Conservation (phyloP, 169 alveolate genomes). For the Eimeria tenella region DNA sequence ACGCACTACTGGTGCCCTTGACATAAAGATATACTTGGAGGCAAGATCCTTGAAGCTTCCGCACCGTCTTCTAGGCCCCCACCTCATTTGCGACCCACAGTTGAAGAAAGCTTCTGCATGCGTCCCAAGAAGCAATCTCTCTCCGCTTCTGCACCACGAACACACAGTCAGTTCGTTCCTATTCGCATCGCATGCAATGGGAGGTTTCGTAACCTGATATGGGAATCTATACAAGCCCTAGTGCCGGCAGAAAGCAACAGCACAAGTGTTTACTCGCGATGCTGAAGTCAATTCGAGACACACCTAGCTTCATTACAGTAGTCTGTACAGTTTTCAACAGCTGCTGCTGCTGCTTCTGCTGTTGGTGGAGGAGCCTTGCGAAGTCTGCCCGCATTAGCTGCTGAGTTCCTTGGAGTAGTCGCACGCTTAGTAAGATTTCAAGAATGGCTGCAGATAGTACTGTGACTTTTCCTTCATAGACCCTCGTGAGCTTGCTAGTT, state of each 20-base stretch:
- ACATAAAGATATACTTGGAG: too few species aligned
- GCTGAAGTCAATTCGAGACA: neutral
- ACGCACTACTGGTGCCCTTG: too few species aligned
- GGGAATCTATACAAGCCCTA: too few species aligned
- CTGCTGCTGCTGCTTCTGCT: conserved; percentile 33
- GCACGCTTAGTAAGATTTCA: conserved; percentile 26
- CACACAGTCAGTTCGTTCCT: neutral
- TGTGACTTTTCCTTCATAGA: neutral
- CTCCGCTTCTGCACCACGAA: conserved; percentile 46
- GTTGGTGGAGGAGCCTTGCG: conserved; percentile 44
- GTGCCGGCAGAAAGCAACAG: too few species aligned
- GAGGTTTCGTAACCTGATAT: too few species aligned
- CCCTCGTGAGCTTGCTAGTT: neutral
- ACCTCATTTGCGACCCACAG: conserved; percentile 23
- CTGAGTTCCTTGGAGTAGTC: conserved; percentile 38
- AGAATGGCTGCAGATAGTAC: neutral
- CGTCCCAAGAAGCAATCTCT: conserved; percentile 35
- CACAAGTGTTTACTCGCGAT: too few species aligned
- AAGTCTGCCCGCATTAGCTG: conserved; percentile 53
- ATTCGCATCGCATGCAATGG: too few species aligned
- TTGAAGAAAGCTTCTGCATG: conserved; percentile 37
- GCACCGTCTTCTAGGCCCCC: neutral
- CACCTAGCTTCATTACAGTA: conserved; percentile 41
- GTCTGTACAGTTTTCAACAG: conserved; percentile 27
- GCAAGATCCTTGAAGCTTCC: too few species aligned